Evolutionary conservation across 768 basidiomycete species (phyloP), one percentile per base, ranked within the genome.

Genomic region (Cubamyces sp.): DNA sequence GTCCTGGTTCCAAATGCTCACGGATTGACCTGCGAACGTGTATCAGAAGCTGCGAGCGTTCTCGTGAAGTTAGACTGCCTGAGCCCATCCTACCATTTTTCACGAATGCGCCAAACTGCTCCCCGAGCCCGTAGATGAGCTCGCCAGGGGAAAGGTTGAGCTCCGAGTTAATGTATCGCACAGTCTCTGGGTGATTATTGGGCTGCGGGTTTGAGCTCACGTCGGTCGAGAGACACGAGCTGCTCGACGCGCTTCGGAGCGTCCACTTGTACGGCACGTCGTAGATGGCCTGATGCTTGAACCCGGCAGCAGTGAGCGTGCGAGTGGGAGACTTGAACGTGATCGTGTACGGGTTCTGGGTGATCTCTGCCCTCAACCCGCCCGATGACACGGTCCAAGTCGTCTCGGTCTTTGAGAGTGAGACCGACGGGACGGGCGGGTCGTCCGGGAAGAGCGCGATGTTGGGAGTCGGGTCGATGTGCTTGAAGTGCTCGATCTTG

Each of bases 1-100:
- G 67, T 91, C 89, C 71, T 84, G 82, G 66, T 90, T 89, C 90
- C 88, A 91, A 4, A 88, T 75, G 62, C 80, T 83, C 47, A 90
- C 75, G 5, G 80, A 68, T 69, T 86, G 87, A 30, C 84, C 83
- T 84, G 60, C 3, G 3, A 48, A 55, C n/a, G 28, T 15, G 8
- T 12, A 52, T 14, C n/a, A 18, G 16, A 23, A 19, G 9, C 25
- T 23, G 26, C 28, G n/a, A 49, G 48, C 3, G 19, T 5, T 15
- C 8, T 11, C 25, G 45, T 16, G 11, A 48, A 21, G 43, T 19
- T 9, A 26, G n/a, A 11, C 19, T 19, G 14, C 19, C 14, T 5
- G 9, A 30, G 16, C 48, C 16, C 54, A n/a, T 67, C 81, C 60
- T 74, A 82, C 88, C 89, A 65, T 91, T 90, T 78, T 91, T 91